Conservation (phyloP, 768 basidiomycete genomes). For the Hemileccinum impolitum region DNA sequence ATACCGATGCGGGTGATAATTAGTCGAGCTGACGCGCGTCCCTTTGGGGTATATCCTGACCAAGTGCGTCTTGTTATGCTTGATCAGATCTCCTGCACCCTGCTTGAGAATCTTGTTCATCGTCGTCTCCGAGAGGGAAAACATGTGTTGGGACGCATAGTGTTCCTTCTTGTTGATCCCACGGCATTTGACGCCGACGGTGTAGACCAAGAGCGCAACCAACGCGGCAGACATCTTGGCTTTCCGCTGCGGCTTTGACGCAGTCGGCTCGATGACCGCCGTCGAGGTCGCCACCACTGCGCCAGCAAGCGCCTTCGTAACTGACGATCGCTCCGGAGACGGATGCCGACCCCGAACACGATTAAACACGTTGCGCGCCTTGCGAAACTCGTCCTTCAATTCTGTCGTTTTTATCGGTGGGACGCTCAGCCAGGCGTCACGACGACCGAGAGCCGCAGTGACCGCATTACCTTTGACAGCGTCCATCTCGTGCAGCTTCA, state of each 20-base stretch:
- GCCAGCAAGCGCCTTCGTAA: conserved; percentile 13
- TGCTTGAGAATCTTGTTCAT: conserved; percentile 74
- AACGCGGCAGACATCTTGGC: conserved; percentile 73
- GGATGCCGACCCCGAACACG: conserved; percentile 37
- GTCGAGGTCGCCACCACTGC: conserved; percentile 8
- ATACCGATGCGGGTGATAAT: conserved; percentile 84
- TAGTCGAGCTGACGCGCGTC: conserved; percentile 73
- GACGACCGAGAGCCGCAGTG: not conserved
- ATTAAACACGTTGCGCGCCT: conserved; percentile 39
- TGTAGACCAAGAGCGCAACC: conserved; percentile 81
- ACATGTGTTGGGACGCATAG: conserved; percentile 86
- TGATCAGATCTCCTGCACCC: conserved; percentile 68
- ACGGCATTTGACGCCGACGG: conserved; percentile 91
- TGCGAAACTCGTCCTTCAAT: conserved; percentile 38
- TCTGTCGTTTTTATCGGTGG: conserved; percentile 23
- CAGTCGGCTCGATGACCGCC: conserved; percentile 17
- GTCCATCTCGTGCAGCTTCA: conserved; percentile 29
- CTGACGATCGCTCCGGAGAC: conserved; percentile 14
- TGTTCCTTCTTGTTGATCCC: conserved; percentile 83
- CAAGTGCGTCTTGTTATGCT: conserved; percentile 81
- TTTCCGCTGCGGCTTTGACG: conserved; percentile 33
- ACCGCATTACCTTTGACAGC: conserved; percentile 33
- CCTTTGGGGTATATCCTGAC: conserved; percentile 88
- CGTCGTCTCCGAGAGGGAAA: conserved; percentile 86
- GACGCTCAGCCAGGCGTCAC: conserved; percentile 14